Evolutionary conservation across 108 stramenopile species (phyloP), one percentile per base, ranked within the genome.

Genomic region (Skeletonema marinoi): DNA sequence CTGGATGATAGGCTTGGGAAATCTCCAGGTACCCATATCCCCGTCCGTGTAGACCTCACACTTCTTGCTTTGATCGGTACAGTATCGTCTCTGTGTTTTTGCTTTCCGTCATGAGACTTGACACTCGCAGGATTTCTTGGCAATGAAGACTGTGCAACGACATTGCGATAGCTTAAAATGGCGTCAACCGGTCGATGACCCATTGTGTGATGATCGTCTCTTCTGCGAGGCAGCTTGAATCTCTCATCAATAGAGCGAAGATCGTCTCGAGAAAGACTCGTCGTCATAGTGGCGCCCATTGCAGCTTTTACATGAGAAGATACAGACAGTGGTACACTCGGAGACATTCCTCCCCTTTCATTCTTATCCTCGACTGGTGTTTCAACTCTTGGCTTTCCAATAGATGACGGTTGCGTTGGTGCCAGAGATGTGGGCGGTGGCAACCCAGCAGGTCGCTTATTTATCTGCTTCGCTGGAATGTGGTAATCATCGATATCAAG

Each of bases 321-420:
- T 19, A 21, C 14, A 51, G 50, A 13, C 3, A 12, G 41, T 42
- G 41, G 19, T 51, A 14, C 7, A 21, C 19, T 19, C 17, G n/a
- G 50, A 19, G 50, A 21, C 5, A 19, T 6, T 14, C 50, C 50
- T 51, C 50, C 50, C n/a, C 50, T 21, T 1, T 51, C 19, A 51
- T 21, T 51, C 6, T 21, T 51, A 51, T 82, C 75, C 71, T 62
- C 62, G 59, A 62, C 60, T 41, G 60, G 42, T 32, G 64, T 69
- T 33, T 64, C 65, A 74, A 32, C 54, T 46, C 73, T 61, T 38
- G 89, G 50, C 8, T 89, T 74, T 60, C 85, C 75, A 35, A 90
- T 89, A 12, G 90, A 89, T 25, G 93, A 91, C 4, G 90, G 68
- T 39, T 89, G 88, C 44, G 91, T 38, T 30, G 89, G 90, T 36